Base-by-base conservation (phyloP, 2,329 filamentous ascomycete species). In the Fusarium circinatum region DNA sequence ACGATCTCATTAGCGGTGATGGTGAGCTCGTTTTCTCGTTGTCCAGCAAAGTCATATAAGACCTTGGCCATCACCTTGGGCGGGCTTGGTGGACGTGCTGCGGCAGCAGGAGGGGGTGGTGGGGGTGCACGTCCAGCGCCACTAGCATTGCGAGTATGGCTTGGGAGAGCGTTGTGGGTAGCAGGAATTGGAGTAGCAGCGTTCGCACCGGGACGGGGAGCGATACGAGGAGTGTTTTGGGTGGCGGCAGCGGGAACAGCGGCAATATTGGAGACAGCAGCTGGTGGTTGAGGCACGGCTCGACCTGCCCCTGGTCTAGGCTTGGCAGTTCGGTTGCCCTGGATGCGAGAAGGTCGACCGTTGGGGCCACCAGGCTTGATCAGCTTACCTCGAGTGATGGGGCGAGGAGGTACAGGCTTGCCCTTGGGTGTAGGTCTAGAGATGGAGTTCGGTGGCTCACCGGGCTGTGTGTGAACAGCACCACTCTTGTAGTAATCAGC, bases 401-500 rank as follows among this genome's bases (percentile, higher is more conserved):
- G 95, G 77, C 95, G 93, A 20, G 94, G 93, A 45, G 95, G 91
- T 28, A 98, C 89, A 47, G 94, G 93, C 82, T 96, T 98, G 70
- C 91, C 92, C 81, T 94, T 94, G 2, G 96, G 96, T 59, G 94
- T 97, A 4, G 94, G 94, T 75, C 89, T 91, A 11, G 96, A 98
- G 13, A 90, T 86, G 0, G 95, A 97, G 80, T 90, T 95, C 15
- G 96, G 88, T 30, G 94, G 89, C 83, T 98, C 94, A 73, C 96
- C 96, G 48, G 88, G 90, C 49, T 91, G 92, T 2, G 95, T 98
- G 81, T 98, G 96, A 61, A 99, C 91, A 22, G 92, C 92, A 68
- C 94, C 92, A 81, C 95, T 98, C 89, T 99, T 99, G 87, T 99
- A 99, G 72, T 91, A 89, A 82, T 99, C 96, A 54, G 91, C 91